phyloP scores from a whole-genome alignment of 179 eudicot species.

The Vitellaria paradoxa region DNA sequence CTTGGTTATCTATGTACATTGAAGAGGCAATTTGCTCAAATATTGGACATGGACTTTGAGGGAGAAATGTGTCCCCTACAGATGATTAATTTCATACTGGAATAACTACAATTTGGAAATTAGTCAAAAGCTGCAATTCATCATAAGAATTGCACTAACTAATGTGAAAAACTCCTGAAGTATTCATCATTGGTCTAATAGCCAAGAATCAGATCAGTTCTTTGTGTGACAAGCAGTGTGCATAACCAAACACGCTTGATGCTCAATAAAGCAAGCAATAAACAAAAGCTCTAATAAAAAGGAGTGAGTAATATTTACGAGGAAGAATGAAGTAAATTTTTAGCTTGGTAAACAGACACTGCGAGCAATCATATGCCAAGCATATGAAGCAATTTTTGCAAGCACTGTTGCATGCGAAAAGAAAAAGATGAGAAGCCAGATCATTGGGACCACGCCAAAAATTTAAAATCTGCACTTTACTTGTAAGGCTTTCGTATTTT shows the following conservation, averaged over 20 bases:
- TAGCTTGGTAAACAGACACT: too few species aligned
- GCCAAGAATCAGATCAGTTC: not conserved
- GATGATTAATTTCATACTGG: not conserved
- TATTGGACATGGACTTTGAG: not conserved
- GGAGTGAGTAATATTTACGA: not conserved
- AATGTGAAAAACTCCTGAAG: not conserved
- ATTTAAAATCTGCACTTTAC: too few species aligned
- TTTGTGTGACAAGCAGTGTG: not conserved
- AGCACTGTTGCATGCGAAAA: too few species aligned
- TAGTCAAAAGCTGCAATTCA: not conserved
- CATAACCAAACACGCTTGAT: not conserved
- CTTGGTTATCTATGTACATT: not conserved
- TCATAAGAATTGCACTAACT: not conserved
- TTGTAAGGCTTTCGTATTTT: too few species aligned
- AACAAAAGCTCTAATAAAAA: not conserved
- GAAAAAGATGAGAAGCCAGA: too few species aligned
- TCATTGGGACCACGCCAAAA: too few species aligned
- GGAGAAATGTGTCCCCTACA: not conserved
- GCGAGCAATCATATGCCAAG: too few species aligned
- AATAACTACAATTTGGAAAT: not conserved
- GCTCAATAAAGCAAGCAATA: not conserved
- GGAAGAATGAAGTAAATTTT: too few species aligned
- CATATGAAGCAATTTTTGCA: too few species aligned
- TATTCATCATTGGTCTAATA: not conserved
- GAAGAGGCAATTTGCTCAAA: not conserved